phyloP scores from a whole-genome alignment of 2,329 filamentous ascomycete species.

The Ambrosiella xylebori region DNA sequence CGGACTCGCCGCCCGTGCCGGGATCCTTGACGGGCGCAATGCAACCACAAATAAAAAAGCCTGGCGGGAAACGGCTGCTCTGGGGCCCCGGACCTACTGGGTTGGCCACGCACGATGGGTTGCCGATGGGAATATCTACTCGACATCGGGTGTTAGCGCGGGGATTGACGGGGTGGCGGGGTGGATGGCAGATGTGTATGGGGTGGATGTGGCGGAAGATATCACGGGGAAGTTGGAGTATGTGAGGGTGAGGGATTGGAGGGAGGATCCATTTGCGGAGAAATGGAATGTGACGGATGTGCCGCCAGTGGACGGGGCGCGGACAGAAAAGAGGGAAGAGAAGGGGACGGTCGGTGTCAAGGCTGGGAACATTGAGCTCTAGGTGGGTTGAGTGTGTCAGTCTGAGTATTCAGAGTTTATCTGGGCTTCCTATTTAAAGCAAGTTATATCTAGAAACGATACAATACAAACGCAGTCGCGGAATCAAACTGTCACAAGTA shows the following conservation, averaged over 20 bases:
- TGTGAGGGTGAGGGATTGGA: neutral
- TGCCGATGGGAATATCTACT: slow-evolving; percentile 49
- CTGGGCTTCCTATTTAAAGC: no score
- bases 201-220: neutral
- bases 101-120: slow-evolving; percentile 45
- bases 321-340: neutral
- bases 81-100: slow-evolving; percentile 39
- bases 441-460: no score
- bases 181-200: neutral
- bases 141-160: slow-evolving; percentile 37
- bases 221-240: slow-evolving; percentile 2
- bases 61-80: slow-evolving; percentile 30
- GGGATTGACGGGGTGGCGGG: slow-evolving; percentile 1
- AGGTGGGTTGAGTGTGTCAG: neutral
- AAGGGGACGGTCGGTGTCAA: neutral
- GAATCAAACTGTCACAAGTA: no score
- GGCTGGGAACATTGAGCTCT: neutral
- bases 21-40: slow-evolving; percentile 39
- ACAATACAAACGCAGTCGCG: no score
- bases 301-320: neutral
- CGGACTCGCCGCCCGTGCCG: slow-evolving; percentile 38
- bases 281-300: slow-evolving; percentile 6
- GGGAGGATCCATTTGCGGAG: neutral
- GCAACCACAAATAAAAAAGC: slow-evolving; percentile 51
- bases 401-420: no score